Evolutionary conservation across 2,329 filamentous ascomycete genomes (phyloP), one percentile per base, ranked within the genome.

Genomic region (Colletotrichum somersetense): DNA sequence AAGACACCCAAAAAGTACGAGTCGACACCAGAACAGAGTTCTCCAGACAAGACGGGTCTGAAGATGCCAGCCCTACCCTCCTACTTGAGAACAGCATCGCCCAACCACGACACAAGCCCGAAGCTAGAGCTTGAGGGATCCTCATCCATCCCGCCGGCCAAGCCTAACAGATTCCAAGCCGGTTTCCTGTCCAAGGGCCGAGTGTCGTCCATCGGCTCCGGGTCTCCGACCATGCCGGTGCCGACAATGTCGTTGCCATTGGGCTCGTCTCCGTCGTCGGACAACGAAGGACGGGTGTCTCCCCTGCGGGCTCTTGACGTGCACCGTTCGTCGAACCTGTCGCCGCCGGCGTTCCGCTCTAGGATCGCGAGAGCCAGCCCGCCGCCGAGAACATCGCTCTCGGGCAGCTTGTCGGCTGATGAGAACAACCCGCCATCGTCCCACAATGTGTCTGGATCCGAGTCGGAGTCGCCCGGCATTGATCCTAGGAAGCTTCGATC

Each of bases 141-240:
- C 18, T 80, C 81, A 10, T 80, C 76, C 12, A 75, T 85, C 5
- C 75, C 78, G 8, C 72, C 77, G 20, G 76, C 81, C 44, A 93
- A 93, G 76, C 89, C 89, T 62, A 93, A 89, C 82, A 89, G 96
- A 55, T 98, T 98, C 83, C 93, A 97, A 77, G 89, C 95, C 2
- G 96, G 96, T 6, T 97, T 97, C 80, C 84, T 98, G 33, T 91
- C 93, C 84, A 89, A 88, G 78, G 77, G 76, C 52, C 81, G 83
- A 55, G 77, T 80, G 2, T 84, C 85, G 2, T 77, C 83, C 48
- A 30, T 67, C n/a, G 71, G 67, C 2, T 84, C 88, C 57, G 91
- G 88, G 63, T 94, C 92, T 3, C 92, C 93, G 5, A 81, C 89
- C 5, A 86, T 89, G 18, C 83, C 83, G 18, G 83, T 87, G 1